Evolutionary conservation across 495 filamentous ascomycete genomes (phyloP).

Genomic region (Xylaria telfairii): DNA sequence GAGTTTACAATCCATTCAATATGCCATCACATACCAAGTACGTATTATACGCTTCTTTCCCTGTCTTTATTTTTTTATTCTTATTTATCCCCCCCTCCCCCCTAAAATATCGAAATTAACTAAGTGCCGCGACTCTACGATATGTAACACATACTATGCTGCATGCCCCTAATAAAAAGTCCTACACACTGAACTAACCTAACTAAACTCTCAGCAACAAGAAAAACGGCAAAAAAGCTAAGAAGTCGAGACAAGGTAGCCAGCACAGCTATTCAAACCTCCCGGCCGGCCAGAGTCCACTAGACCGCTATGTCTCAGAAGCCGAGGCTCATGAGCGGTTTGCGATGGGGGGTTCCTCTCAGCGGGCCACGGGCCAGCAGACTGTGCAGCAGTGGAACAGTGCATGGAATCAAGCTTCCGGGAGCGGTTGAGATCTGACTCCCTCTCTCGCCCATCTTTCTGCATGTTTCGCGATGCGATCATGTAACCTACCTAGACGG

Average conservation of each 20-base stretch:
- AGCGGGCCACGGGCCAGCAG: conserved; percentile 7
- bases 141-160: neutral
- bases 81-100: no score
- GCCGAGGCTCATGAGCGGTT: conserved; percentile 8
- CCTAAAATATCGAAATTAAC: neutral
- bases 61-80: neutral
- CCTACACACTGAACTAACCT: neutral
- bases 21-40: neutral
- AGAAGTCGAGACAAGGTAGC: neutral
- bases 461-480: neutral
- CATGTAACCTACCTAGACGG: neutral
- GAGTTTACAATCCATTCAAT: neutral
- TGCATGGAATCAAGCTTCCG: conserved; percentile 14
- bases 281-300: neutral
- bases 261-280: neutral
- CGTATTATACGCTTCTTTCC: neutral
- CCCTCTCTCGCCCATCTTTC: neutral
- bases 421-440: neutral
- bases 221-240: neutral
- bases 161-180: neutral
- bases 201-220: neutral
- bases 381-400: conserved; percentile 3
- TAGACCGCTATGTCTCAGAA: neutral
- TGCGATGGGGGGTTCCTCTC: neutral
- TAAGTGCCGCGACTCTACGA: neutral